A percentile compares a stretch with the other conserved stretches of the same genome.
Evolutionary conservation across 2,329 filamentous ascomycete genomes (phyloP).

Genomic region (Sporothrix pallida): DNA sequence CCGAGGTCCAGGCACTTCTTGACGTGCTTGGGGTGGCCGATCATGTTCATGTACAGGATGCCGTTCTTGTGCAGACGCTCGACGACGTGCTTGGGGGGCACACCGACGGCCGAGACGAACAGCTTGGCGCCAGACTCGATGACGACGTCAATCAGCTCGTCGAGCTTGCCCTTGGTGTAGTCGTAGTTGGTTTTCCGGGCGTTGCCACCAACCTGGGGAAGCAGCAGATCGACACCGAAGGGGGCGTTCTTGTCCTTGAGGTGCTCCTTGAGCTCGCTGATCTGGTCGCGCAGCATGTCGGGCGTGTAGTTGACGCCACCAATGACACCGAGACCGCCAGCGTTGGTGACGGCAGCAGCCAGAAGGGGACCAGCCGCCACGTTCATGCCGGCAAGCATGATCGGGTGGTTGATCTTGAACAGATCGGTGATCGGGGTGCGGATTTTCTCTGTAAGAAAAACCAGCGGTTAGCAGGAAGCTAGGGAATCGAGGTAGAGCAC

Average conservation of each 20-base stretch:
- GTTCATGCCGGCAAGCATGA: constrained; percentile 98
- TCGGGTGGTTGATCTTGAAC: constrained; percentile 95
- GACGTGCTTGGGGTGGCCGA: constrained; percentile 98
- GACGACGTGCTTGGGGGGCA: constrained; percentile 86
- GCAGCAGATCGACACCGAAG: constrained; percentile 90
- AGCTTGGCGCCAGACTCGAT: constrained; percentile 90
- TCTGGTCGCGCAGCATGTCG: constrained; percentile 95
- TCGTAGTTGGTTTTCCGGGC: constrained; percentile 99
- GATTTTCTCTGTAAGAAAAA: constrained; percentile 70
- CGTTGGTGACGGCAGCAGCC: constrained; percentile 95
- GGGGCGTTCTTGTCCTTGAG: constrained; percentile 89
- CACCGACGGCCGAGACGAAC: constrained; percentile 95
- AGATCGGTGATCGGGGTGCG: constrained; percentile 93
- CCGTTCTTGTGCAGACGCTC: constrained; percentile 87
- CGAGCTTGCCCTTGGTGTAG: constrained; percentile 98
- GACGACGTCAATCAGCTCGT: constrained; percentile 87
- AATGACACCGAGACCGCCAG: constrained; percentile 94
- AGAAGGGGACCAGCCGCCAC: constrained; percentile 96
- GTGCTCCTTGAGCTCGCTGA: constrained; percentile 89
- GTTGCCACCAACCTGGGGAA: constrained; percentile 92
- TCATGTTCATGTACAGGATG: constrained; percentile 99
- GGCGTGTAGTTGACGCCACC: constrained; percentile 95
- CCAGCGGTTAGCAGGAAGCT: neutral
- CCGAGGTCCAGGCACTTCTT: constrained; percentile 92
- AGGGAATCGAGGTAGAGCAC: no score